phyloP scores from a whole-genome alignment of 2,329 filamentous ascomycete species.

The Beauveria rudraprayagi region DNA sequence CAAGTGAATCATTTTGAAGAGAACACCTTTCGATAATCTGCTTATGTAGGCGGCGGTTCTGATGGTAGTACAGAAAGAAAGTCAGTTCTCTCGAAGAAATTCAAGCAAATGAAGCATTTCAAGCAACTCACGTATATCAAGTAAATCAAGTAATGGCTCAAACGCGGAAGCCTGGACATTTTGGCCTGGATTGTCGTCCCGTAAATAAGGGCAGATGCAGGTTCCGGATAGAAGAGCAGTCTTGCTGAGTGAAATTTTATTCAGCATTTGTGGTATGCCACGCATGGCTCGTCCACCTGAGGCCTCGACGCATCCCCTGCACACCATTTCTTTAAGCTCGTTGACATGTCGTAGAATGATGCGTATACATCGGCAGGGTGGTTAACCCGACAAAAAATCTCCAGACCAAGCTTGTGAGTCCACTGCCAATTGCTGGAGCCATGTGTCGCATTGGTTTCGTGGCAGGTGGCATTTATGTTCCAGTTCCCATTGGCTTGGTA shows the following conservation, averaged over 20 bases:
- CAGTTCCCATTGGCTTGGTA: neutral
- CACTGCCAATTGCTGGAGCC: neutral
- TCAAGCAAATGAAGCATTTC: neutral
- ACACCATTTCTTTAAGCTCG: neutral
- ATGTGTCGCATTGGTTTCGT: neutral
- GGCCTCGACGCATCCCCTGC: neutral
- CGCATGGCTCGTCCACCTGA: neutral
- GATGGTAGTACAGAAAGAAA: neutral
- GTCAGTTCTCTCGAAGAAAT: neutral
- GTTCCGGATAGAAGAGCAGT: neutral
- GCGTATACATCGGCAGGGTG: neutral
- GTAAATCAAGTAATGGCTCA: neutral
- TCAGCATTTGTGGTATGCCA: neutral
- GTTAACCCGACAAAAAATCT: neutral
- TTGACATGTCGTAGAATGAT: neutral
- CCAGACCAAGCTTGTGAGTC: neutral
- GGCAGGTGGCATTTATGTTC: neutral
- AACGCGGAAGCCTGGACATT: neutral
- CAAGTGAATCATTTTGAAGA: neutral
- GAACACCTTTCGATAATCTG: neutral
- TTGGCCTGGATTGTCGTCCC: neutral
- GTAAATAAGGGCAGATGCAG: neutral
- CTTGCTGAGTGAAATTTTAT: neutral
- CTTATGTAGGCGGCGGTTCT: neutral
- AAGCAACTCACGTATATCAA: neutral